These are phyloP conservation scores for Purpureocillium lavendulum DNA, from an alignment of 2,329 filamentous ascomycete genomes.

Conservation along the genomic window DNA sequence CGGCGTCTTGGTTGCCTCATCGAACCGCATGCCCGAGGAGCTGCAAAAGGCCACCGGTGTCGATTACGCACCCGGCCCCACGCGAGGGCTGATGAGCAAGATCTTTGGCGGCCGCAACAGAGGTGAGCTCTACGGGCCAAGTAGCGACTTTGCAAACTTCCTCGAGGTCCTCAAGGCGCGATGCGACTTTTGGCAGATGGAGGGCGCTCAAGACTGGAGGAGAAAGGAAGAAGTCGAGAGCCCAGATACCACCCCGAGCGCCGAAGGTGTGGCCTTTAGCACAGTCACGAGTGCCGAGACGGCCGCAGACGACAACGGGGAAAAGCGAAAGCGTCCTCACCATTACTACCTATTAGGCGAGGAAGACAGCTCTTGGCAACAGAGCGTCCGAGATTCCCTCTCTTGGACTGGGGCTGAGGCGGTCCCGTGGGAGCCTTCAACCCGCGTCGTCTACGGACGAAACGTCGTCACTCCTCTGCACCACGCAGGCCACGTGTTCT, in stretches of 20 bases:
- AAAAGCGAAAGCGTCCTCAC: constrained; percentile 15
- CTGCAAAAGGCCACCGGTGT: constrained; percentile 66
- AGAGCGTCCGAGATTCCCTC: constrained; percentile 12
- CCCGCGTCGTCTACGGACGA: constrained; percentile 54
- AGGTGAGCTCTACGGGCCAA: constrained; percentile 48
- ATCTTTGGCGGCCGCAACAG: constrained; percentile 31
- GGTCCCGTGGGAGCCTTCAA: constrained; percentile 32
- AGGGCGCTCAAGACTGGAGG: constrained; percentile 65
- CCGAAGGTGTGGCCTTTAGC: neutral
- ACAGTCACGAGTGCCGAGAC: neutral
- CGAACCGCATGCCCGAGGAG: constrained; percentile 78
- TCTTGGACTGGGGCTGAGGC: constrained; percentile 12
- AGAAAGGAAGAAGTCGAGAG: constrained; percentile 35
- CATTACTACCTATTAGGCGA: constrained; percentile 20
- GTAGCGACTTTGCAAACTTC: constrained; percentile 68
- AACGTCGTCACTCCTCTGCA: constrained; percentile 50
- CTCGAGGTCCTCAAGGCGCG: constrained; percentile 67
- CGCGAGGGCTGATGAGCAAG: constrained; percentile 41
- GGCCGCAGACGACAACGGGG: constrained; percentile 1
- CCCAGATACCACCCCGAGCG: neutral
- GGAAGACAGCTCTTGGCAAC: constrained; percentile 19
- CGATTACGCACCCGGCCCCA: constrained; percentile 52
- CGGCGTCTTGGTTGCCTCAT: constrained; percentile 71
- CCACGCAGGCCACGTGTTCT: constrained; percentile 48
- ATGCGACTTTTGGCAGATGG: constrained; percentile 81